Conservation (phyloP, 352 stramenopile genomes). For the Globisporangium heterothallicum region DNA sequence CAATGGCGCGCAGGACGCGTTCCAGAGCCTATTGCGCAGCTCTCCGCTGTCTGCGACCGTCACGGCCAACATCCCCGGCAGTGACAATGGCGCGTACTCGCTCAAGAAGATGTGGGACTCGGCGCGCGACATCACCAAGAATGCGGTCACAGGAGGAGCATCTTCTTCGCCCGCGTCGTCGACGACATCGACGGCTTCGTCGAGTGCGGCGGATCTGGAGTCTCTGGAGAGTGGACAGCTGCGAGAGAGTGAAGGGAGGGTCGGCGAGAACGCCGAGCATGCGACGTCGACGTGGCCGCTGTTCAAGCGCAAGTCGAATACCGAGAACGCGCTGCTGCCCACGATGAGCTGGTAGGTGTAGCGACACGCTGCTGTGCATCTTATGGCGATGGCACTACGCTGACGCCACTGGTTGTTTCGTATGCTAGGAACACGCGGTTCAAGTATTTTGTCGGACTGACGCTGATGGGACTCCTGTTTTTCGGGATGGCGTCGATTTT, state of each 20-base stretch:
- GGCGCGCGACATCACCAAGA: slow-evolving; percentile 48
- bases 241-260: slow-evolving; percentile 1
- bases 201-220: slow-evolving; percentile 18
- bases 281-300: slow-evolving; percentile 29
- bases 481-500: slow-evolving; percentile 83
- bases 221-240: slow-evolving; percentile 42
- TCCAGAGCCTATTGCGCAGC: slow-evolving; percentile 41
- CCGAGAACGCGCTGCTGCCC: slow-evolving; percentile 26
- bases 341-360: slow-evolving; percentile 49
- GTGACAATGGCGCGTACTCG: slow-evolving; percentile 23
- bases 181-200: slow-evolving; percentile 3
- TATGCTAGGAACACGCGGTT: slow-evolving; percentile 64
- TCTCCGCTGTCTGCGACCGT: slow-evolving; percentile 46
- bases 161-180: slow-evolving; percentile 3
- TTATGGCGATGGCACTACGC: too few relatives aligned
- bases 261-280: slow-evolving; percentile 17
- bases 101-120: slow-evolving; percentile 64
- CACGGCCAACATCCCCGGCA: slow-evolving; percentile 21
- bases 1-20: slow-evolving; percentile 38
- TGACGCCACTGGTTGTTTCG: too few relatives aligned
- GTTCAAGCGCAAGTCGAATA: slow-evolving; percentile 33
- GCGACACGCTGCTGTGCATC: not conserved
- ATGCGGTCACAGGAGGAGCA: slow-evolving; percentile 7
- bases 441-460: slow-evolving; percentile 76
- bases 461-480: slow-evolving; percentile 67